A percentile compares a stretch with the other conserved stretches of the same genome.
Conservation (phyloP, 345 rosid genomes). For the Moringa oleifera region DNA sequence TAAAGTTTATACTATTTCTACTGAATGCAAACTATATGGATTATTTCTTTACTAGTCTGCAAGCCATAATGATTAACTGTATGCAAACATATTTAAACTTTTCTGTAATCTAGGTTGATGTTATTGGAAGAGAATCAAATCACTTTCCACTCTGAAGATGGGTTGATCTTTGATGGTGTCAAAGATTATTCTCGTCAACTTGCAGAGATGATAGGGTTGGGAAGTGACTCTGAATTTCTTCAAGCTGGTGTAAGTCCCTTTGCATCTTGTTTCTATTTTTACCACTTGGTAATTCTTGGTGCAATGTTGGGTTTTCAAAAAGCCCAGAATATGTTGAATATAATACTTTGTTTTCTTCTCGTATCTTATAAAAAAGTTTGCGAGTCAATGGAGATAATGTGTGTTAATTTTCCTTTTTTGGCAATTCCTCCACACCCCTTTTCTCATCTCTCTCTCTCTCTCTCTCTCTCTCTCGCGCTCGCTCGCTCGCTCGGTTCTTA, state of each 20-base stretch:
- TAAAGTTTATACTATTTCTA: too few species aligned
- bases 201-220: conserved; percentile 96
- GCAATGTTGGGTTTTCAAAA: conserved; percentile 1
- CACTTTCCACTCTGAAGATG: conserved; percentile 88
- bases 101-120: conserved; percentile 59
- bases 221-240: conserved; percentile 76
- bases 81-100: background rate
- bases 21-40: background rate
- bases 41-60: conserved; percentile 5
- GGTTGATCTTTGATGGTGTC: conserved; percentile 81
- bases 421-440: too few species aligned
- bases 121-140: conserved; percentile 97
- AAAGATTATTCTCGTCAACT: conserved; percentile 93
- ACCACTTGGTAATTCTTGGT: conserved; percentile 8
- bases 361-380: background rate
- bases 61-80: conserved; percentile 2
- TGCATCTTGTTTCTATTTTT: conserved; percentile 14
- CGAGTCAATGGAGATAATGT: background rate
- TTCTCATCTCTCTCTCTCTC: too few species aligned
- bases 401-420: background rate
- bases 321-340: conserved; percentile 2
- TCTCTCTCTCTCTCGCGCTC: too few species aligned
- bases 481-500: too few species aligned
- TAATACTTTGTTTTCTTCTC: background rate
- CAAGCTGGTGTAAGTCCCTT: conserved; percentile 87